Percentiles rank a stretch among this genome's conserved stretches.
Conservation (phyloP, 768 basidiomycete genomes). For the Daedalea quercina region DNA sequence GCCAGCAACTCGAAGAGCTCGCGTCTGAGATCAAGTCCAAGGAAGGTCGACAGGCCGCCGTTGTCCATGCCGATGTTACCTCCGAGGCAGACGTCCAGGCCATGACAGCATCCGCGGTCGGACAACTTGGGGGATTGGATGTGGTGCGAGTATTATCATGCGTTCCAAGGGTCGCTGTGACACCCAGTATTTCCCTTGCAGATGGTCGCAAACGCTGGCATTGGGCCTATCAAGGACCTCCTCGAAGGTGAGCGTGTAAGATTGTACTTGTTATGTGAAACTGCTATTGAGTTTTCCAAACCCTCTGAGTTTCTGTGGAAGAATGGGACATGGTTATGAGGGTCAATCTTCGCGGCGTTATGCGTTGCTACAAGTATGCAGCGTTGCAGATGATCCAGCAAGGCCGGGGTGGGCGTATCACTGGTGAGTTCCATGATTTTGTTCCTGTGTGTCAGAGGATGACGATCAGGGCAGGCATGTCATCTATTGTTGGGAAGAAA, state of each 20-base stretch:
- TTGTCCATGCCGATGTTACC: slow-evolving; percentile 16
- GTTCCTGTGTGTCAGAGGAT: neutral
- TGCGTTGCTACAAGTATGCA: slow-evolving; percentile 36
- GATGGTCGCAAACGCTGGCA: slow-evolving; percentile 7
- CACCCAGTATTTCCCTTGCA: too few species aligned
- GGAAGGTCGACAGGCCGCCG: slow-evolving; percentile 10
- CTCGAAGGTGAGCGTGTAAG: slow-evolving; percentile 5
- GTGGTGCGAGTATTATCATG: slow-evolving; percentile 4
- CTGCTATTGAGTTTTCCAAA: neutral
- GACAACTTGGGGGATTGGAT: slow-evolving; percentile 12
- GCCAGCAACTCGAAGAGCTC: slow-evolving; percentile 2
- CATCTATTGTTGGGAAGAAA: slow-evolving; percentile 10
- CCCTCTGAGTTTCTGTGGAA: neutral
- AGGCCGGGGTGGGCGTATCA: slow-evolving; percentile 34
- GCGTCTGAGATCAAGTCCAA: slow-evolving; percentile 17
- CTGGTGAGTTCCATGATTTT: slow-evolving; percentile 19
- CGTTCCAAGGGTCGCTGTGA: neutral
- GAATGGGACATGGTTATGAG: slow-evolving; percentile 15
- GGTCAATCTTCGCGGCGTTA: slow-evolving; percentile 33
- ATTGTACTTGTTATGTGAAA: neutral
- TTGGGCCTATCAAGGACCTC: slow-evolving; percentile 6
- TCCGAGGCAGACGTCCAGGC: slow-evolving; percentile 18
- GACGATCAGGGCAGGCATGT: slow-evolving; percentile 4
- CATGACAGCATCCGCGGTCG: slow-evolving; percentile 16
- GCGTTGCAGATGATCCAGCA: slow-evolving; percentile 38